A percentile compares a stretch with the other conserved stretches of the same genome.
phyloP scores from a whole-genome alignment of 495 filamentous ascomycete genomes.

The Tetracladium marchalianum region DNA sequence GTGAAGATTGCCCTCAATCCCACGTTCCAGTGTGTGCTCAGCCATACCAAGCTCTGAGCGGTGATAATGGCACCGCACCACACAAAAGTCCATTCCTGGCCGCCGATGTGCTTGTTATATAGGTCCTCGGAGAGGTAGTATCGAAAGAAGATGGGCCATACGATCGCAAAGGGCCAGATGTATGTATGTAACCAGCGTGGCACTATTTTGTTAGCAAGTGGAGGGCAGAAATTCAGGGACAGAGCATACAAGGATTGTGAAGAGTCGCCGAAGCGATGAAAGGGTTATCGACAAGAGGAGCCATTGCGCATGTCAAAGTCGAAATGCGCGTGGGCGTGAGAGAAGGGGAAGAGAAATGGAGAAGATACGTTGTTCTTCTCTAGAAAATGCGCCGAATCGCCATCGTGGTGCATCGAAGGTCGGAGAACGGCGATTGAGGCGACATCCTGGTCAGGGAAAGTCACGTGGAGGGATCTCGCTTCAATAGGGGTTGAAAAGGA shows the following conservation, averaged over 20 bases:
- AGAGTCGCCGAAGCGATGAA: constrained; percentile 84
- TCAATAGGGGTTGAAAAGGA: too few relatives aligned
- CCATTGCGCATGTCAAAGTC: constrained; percentile 16
- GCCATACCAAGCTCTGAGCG: constrained; percentile 78
- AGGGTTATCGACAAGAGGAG: constrained; percentile 78
- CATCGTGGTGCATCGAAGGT: too few relatives aligned
- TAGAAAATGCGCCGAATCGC: too few relatives aligned
- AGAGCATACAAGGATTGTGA: constrained; percentile 52
- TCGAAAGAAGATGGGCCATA: constrained; percentile 86
- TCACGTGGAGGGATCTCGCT: too few relatives aligned
- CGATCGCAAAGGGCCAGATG: constrained; percentile 79
- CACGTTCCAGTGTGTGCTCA: constrained; percentile 96
- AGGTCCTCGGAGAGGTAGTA: constrained; percentile 72
- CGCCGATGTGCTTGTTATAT: constrained; percentile 82
- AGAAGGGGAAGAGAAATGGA: too few relatives aligned
- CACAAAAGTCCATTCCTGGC: constrained; percentile 94
- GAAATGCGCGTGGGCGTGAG: constrained; percentile 10
- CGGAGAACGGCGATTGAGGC: too few relatives aligned
- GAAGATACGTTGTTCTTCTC: too few relatives aligned
- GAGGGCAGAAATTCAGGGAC: neutral
- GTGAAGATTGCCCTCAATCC: constrained; percentile 77
- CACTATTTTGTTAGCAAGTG: constrained; percentile 27
- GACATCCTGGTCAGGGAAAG: too few relatives aligned
- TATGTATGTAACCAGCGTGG: constrained; percentile 76
- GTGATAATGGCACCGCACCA: constrained; percentile 83